phyloP scores from a whole-genome alignment of 306 rosid genomes.

The Hylodesmum podocarpum region DNA sequence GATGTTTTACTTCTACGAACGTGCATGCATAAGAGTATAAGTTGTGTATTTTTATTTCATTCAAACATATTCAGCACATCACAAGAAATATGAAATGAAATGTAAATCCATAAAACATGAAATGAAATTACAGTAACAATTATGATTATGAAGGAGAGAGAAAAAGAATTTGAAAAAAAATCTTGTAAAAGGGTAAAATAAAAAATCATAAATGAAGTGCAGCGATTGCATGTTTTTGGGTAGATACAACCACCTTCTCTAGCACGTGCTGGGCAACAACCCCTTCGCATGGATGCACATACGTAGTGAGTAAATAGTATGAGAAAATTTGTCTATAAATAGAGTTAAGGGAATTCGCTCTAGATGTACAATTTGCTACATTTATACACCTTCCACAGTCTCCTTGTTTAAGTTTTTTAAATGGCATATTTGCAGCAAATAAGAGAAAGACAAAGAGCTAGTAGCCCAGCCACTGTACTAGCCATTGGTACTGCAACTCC shows the following conservation, averaged over 20 bases:
- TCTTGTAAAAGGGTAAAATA: too few species aligned
- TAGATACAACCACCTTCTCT: neutral
- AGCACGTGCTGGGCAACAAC: neutral
- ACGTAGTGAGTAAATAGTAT: neutral
- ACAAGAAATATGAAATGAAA: too few species aligned
- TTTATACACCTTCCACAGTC: neutral
- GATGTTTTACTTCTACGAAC: too few species aligned
- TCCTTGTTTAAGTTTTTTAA: neutral
- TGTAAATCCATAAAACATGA: too few species aligned
- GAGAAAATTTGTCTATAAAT: neutral
- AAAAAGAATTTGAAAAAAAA: too few species aligned
- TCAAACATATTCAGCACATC: too few species aligned
- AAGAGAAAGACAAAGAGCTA: slow-evolving; percentile 28
- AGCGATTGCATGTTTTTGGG: neutral
- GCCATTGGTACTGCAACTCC: slow-evolving; percentile 50
- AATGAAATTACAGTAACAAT: too few species aligned
- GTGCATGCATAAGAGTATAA: too few species aligned
- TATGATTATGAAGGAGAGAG: too few species aligned
- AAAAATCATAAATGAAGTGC: neutral
- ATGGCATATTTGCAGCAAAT: slow-evolving; percentile 30
- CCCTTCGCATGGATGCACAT: neutral
- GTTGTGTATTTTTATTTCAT: too few species aligned
- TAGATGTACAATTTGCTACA: too few species aligned
- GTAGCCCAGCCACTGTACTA: slow-evolving; percentile 35
- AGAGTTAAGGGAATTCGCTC: neutral